phyloP scores from a whole-genome alignment of 495 filamentous ascomycete species.

The Cudoniella acicularis region DNA sequence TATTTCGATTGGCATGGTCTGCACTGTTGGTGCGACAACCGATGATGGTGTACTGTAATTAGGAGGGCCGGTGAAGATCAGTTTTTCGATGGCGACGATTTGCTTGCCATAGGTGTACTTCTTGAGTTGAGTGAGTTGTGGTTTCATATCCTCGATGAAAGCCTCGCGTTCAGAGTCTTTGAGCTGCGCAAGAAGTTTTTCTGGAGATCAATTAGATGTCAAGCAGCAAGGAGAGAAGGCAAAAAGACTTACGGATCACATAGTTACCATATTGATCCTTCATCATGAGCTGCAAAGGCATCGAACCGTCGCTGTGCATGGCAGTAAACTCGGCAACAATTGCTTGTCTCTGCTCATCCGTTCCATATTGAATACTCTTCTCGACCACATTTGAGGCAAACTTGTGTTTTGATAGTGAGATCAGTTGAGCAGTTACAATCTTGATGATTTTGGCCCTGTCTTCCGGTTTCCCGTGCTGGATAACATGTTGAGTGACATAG shows the following conservation, averaged over 20 bases:
- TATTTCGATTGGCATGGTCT: slow-evolving; percentile 40
- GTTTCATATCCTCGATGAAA: slow-evolving; percentile 70
- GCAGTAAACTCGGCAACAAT: slow-evolving; percentile 68
- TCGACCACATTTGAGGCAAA: slow-evolving; percentile 98
- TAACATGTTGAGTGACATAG: slow-evolving; percentile 94
- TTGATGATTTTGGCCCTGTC: slow-evolving; percentile 72
- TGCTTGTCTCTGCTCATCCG: slow-evolving; percentile 59
- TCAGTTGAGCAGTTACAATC: slow-evolving; percentile 65
- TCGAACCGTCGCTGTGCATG: slow-evolving; percentile 59
- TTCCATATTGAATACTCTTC: slow-evolving; percentile 79
- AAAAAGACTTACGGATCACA: slow-evolving; percentile 79
- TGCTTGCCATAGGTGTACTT: slow-evolving; percentile 75
- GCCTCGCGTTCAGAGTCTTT: slow-evolving; percentile 58
- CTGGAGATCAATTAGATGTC: too few relatives aligned
- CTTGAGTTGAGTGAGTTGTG: slow-evolving; percentile 68
- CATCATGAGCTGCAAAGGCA: slow-evolving; percentile 69
- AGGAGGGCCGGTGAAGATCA: slow-evolving; percentile 44
- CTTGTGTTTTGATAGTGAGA: slow-evolving; percentile 88
- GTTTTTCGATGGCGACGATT: slow-evolving; percentile 63
- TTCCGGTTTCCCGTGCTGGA: slow-evolving; percentile 72
- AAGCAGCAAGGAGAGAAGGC: too few relatives aligned
- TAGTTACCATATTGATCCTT: slow-evolving; percentile 95
- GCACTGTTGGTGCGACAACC: slow-evolving; percentile 14
- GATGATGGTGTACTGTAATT: slow-evolving; percentile 11
- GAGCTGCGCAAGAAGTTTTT: slow-evolving; percentile 73